A percentile compares a stretch with the other conserved stretches of the same genome.
phyloP scores from a whole-genome alignment of 805 yeast genomes.

The Yarrowia sp. region DNA sequence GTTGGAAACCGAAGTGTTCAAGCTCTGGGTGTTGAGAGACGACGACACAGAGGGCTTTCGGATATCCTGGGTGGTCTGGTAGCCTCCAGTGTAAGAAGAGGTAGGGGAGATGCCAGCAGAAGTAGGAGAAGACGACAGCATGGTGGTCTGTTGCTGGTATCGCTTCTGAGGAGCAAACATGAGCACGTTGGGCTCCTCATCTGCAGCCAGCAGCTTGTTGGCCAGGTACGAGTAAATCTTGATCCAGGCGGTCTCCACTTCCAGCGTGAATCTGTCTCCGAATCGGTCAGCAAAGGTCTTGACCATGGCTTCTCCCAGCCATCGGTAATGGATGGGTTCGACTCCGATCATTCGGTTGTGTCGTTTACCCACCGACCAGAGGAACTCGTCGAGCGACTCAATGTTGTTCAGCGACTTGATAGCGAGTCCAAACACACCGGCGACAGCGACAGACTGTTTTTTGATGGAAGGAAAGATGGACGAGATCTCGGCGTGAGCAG shows the following conservation, averaged over 20 bases:
- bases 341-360: constrained; percentile 75
- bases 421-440: constrained; percentile 71
- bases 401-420: constrained; percentile 63
- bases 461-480: constrained; percentile 67
- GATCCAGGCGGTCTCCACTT: constrained; percentile 38
- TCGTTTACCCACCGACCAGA: constrained; percentile 64
- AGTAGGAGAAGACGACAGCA: background rate
- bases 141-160: background rate
- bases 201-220: constrained; percentile 36
- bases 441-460: constrained; percentile 78
- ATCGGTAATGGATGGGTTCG: constrained; percentile 43
- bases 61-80: constrained; percentile 22
- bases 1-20: background rate
- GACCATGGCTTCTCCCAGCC: constrained; percentile 36
- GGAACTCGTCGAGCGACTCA: constrained; percentile 54
- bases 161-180: constrained; percentile 19
- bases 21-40: background rate
- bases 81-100: background rate
- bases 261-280: constrained; percentile 34
- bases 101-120: background rate
- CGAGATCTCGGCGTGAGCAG: constrained; percentile 60
- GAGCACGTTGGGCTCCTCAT: constrained; percentile 39
- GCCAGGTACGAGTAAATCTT: constrained; percentile 37
- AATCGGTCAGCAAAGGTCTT: constrained; percentile 35
- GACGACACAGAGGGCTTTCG: constrained; percentile 5